phyloP scores from a whole-genome alignment of 495 filamentous ascomycete genomes.

The Aspergillus carlsbadensis region DNA sequence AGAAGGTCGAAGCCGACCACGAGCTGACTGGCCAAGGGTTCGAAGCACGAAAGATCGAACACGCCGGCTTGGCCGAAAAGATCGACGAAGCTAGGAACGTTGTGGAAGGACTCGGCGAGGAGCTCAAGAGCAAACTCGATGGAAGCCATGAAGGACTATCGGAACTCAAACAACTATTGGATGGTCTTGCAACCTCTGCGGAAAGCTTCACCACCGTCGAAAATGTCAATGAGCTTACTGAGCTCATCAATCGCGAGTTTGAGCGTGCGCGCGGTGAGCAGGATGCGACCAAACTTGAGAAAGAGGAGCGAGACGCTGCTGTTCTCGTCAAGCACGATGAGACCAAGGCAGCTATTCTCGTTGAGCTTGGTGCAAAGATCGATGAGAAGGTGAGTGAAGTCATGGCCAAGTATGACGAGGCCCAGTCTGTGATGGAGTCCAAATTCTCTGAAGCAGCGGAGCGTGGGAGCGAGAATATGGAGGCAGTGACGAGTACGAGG shows the following conservation, averaged over 20 bases:
- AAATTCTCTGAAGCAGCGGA: conserved; percentile 67
- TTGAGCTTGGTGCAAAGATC: conserved; percentile 62
- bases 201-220: conserved; percentile 55
- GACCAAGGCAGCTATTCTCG: conserved; percentile 53
- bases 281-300: conserved; percentile 67
- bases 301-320: conserved; percentile 73
- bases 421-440: conserved; percentile 65
- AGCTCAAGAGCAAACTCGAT: conserved; percentile 61
- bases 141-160: conserved; percentile 55
- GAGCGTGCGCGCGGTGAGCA: conserved; percentile 70
- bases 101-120: conserved; percentile 61
- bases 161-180: conserved; percentile 58
- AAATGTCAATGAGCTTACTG: conserved; percentile 77
- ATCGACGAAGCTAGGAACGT: conserved; percentile 58
- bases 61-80: conserved; percentile 55
- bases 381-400: conserved; percentile 77
- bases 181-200: conserved; percentile 60
- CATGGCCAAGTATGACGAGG: conserved; percentile 79
- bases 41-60: conserved; percentile 71
- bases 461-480: conserved; percentile 63
- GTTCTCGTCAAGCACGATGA: conserved; percentile 69
- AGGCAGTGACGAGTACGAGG: conserved; percentile 69
- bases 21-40: conserved; percentile 75
- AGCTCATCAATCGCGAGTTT: conserved; percentile 77
- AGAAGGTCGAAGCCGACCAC: conserved; percentile 64